Percentiles rank a stretch among this genome's conserved stretches.
These are phyloP conservation scores for Lipomyces kockii DNA, from an alignment of 805 yeast genomes.

Conservation along the genomic window DNA sequence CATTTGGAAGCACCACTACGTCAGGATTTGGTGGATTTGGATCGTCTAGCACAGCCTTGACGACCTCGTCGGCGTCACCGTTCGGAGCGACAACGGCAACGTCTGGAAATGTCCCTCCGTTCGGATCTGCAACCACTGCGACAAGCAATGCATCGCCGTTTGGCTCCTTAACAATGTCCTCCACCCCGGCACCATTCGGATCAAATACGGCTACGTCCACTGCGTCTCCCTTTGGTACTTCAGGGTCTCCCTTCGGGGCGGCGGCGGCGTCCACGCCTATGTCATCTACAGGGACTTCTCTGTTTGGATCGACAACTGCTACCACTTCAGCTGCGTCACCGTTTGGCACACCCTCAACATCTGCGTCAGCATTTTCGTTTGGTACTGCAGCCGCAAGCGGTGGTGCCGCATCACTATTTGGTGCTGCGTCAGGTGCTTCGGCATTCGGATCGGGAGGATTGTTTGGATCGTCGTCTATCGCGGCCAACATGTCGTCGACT, in stretches of 20 bases:
- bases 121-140: background rate
- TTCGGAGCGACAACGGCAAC: slow-evolving; percentile 6
- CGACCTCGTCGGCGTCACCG: slow-evolving; percentile 6
- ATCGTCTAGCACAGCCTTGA: background rate
- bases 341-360: slow-evolving; percentile 10
- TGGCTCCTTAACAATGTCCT: background rate
- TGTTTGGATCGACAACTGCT: slow-evolving; percentile 29
- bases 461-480: slow-evolving; percentile 11
- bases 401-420: slow-evolving; percentile 8
- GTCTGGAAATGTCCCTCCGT: background rate
- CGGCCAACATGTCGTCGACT: slow-evolving; percentile 1
- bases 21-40: slow-evolving; percentile 14
- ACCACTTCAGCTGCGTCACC: slow-evolving; percentile 24
- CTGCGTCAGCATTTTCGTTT: slow-evolving; percentile 31
- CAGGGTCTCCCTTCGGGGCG: slow-evolving; percentile 6
- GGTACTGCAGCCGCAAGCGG: slow-evolving; percentile 29
- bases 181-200: background rate
- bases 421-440: background rate
- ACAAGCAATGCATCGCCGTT: slow-evolving; percentile 8
- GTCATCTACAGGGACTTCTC: slow-evolving; percentile 3
- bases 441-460: slow-evolving; percentile 7
- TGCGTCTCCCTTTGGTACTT: slow-evolving; percentile 10
- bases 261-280: slow-evolving; percentile 2
- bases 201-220: slow-evolving; percentile 8
- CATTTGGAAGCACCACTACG: slow-evolving; percentile 5